Conservation (phyloP, 805 yeast genomes). For the Metschnikowia aberdeeniae region DNA sequence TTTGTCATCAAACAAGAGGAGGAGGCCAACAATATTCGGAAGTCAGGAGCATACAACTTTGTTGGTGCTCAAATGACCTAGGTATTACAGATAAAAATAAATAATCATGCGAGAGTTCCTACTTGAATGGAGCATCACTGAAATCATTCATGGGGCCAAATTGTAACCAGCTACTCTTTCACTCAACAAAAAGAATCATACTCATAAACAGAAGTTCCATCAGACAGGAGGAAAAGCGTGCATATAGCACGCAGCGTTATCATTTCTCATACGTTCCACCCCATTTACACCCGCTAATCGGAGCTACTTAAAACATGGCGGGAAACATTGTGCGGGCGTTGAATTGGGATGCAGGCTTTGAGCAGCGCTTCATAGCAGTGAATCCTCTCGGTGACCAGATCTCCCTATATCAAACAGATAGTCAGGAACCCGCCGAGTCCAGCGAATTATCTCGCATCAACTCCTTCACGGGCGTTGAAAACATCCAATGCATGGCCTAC, state of each 20-base stretch:
- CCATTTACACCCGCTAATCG: neutral
- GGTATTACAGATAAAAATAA: neutral
- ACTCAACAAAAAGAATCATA: too few relatives aligned
- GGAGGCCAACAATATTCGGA: conserved; percentile 16
- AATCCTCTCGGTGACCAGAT: conserved; percentile 82
- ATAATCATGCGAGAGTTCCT: neutral
- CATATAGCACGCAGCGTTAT: too few relatives aligned
- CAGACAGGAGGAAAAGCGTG: too few relatives aligned
- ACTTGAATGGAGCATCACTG: too few relatives aligned
- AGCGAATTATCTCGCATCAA: conserved; percentile 49
- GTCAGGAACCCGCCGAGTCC: conserved; percentile 43
- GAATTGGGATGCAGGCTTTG: conserved; percentile 55
- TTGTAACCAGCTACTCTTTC: too few relatives aligned
- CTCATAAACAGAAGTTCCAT: too few relatives aligned
- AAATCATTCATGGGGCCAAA: too few relatives aligned
- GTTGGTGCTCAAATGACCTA: conserved; percentile 6
- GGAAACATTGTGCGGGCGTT: conserved; percentile 57
- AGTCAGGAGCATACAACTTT: conserved; percentile 10
- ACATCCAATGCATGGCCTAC: conserved; percentile 63
- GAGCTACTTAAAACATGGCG: conserved; percentile 35
- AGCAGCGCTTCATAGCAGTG: conserved; percentile 60
- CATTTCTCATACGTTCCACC: too few relatives aligned
- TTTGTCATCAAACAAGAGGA: conserved; percentile 46
- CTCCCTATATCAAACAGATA: conserved; percentile 43
- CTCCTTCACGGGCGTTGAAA: conserved; percentile 60